Evolutionary conservation across 352 stramenopile species (phyloP), one percentile per base, ranked within the genome.

Genomic region (Globisporangium nagaii): DNA sequence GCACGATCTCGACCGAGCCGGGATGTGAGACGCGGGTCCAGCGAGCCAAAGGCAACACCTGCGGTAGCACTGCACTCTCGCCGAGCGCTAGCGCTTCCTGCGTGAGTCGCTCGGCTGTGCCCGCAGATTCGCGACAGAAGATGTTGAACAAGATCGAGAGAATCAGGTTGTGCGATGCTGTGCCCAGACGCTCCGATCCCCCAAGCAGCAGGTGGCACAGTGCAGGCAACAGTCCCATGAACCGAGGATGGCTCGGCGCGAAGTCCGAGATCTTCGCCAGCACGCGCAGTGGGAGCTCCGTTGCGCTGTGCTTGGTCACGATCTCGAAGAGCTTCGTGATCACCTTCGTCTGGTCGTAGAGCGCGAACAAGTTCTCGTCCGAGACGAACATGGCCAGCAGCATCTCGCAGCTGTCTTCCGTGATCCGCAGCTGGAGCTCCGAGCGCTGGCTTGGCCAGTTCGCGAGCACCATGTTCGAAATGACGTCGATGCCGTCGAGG

Each of bases 111-210:
- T 19, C 34, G 1, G 46, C 53, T 2, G 71, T 63, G 3, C 41
- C 42, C 1, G 10, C 25, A 3, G 15, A 31, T 22, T 17, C 31
- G 19, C 70, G 66, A n/a, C 73, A 73, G 31, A 84, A 88, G 0
- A 88, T 42, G n/a, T 88, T 86, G 55, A 68, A 84, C 9, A 90
- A 42, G 6, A 88, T 78, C 2, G 56, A 67, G 0, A 90, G 60
- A 5, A 88, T 50, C 7, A 76, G 44, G n/a, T 72, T 56, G 20
- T 68, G 58, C 4, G 58, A 45, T 20, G 50, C 15, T 8, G 37
- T 53, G 13, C 44, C 37, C 20, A 72, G 55, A 4, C 24, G 8
- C 17, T 51, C 37, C 3, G 25, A 43, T 1, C 41, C 13, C 1
- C 57, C 53, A 12, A 37, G 1, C 4, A 78, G 28, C 4, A 78